Evolutionary conservation across 441 rosid genomes (phyloP).

Genomic region (Populus hybrid): DNA sequence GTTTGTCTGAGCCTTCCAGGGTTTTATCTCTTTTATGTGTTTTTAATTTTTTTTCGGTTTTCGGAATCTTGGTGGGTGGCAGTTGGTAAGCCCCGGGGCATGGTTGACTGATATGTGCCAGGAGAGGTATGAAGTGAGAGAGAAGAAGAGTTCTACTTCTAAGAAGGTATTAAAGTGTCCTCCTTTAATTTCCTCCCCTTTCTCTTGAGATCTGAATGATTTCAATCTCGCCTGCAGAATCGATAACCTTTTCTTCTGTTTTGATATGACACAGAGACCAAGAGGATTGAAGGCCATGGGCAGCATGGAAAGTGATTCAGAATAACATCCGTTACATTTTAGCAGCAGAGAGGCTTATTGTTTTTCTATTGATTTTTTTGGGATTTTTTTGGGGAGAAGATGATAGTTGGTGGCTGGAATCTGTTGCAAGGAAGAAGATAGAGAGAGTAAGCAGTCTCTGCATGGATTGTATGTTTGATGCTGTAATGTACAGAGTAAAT

Average conservation of each 20-base stretch:
- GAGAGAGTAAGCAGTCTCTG: conserved; percentile 8
- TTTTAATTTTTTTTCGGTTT: not conserved
- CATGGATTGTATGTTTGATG: conserved; percentile 18
- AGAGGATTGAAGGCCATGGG: conserved; percentile 77
- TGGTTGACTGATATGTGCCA: conserved; percentile 77
- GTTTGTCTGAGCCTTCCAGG: not conserved
- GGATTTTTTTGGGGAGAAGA: conserved; percentile 6
- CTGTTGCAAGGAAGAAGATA: not conserved
- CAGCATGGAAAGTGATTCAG: conserved; percentile 67
- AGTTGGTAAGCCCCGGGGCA: conserved; percentile 73
- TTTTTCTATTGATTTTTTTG: conserved; percentile 8
- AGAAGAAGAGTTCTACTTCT: conserved; percentile 45
- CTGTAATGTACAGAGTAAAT: conserved; percentile 17
- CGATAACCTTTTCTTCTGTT: not conserved
- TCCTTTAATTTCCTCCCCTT: not conserved
- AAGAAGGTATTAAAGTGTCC: conserved; percentile 42
- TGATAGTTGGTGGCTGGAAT: conserved; percentile 19
- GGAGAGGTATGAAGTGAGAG: conserved; percentile 75
- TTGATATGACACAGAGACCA: conserved; percentile 43
- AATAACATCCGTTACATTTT: conserved; percentile 22
- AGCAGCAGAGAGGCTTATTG: conserved; percentile 20
- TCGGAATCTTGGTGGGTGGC: conserved; percentile 26
- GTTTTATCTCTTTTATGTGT: not conserved
- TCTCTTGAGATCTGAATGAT: not conserved
- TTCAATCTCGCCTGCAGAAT: not conserved